Evolutionary conservation across 768 basidiomycete species (phyloP), one percentile per base, ranked within the genome.

Genomic region (Termitomyces sp.): DNA sequence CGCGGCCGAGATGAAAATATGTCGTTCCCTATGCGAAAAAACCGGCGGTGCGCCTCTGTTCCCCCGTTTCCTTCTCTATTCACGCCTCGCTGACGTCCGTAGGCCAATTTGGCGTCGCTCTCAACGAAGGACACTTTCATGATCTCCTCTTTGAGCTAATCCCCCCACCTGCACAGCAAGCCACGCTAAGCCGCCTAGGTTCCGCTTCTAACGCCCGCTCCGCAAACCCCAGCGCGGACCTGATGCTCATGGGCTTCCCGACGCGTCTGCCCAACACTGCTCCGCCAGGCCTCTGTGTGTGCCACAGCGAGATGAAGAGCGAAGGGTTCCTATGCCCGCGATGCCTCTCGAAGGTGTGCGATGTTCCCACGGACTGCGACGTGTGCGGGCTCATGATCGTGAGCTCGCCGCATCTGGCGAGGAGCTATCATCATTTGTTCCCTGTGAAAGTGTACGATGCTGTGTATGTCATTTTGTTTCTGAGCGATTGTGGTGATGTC

Each of bases 221-320:
- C 12, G 71, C 76, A 12, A 88, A 86, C 60, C 82, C 83, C 22
- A 82, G 87, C 0, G 87, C 92, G 0, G 96, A 98, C 73, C 76
- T 99, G 53, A 97, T 99, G 90, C 90, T 97, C 82, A 98, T 99
- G 93, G 97, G 97, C 9, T 99, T 99, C 72, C 97, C 97, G 1
- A 93, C 90, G 16, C 86, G 94, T 18, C 78, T 97, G 6, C 92
- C 95, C 0, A 88, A 91, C 63, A 84, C 85, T 10, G 90, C 88
- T 4, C 86, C 87, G 34, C 87, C 87, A 8, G 88, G 88, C 54
- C 77, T 98, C 20, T 99, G 97, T 66, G 92, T 86, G 7, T 99
- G 97, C 67, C 97, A 99, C 70, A 91, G 91, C 14, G 85, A 92
- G 63, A 77, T 99, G 71, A 93, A 91, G 71, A 88, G 87, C 69